Base-by-base conservation (phyloP, 2,329 filamentous ascomycete species). In the Nigrospora sphaerica region DNA sequence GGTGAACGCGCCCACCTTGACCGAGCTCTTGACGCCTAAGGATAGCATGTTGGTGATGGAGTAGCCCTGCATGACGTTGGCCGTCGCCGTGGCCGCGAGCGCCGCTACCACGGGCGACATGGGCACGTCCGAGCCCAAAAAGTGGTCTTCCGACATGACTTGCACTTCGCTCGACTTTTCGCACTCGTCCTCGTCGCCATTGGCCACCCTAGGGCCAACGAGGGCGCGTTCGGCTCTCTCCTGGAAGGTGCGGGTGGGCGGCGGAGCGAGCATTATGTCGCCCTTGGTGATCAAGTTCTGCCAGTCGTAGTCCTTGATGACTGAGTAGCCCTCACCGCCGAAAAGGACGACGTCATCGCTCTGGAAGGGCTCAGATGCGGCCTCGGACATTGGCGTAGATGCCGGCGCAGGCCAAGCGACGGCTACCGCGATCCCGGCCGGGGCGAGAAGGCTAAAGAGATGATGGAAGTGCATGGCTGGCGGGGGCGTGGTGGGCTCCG, bases 101-200 rank as follows among this genome's bases (percentile, higher is more conserved):
- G 62, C 62, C 41, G 57, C 56, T 13, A 64, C 52, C 11, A 69
- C 60, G 17, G 58, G 55, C 13, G 66, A 68, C 54, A 68, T 65
- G 40, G 54, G 54, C 2, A 65, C 54, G 46, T 70, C 67, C 66
- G 66, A 68, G 53, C 65, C 65, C 18, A 64, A 54, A 52, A 68
- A 70, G 32, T 53, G 54, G 4, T 49, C 44, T 23, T 57, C 55
- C 6, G 50, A 51, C 18, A 54, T 40, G 16, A 59, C 48, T 48
- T 59, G 57, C 11, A 57, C 48, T 49, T 58, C 57, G 36, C 52
- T 53, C 42, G 46, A 55, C 35, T 55, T 46, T 0, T 41, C 46
- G 33, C 57, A 57, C 41, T 54, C 23, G 4, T 28, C 4, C 4
- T 28, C n/a, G n/a, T n/a, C n/a, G n/a, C n/a, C n/a, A n/a, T n/a